Percentiles rank a stretch among this genome's conserved stretches.
phyloP scores from a whole-genome alignment of 495 filamentous ascomycete genomes.

The Annulohypoxylon moriforme region DNA sequence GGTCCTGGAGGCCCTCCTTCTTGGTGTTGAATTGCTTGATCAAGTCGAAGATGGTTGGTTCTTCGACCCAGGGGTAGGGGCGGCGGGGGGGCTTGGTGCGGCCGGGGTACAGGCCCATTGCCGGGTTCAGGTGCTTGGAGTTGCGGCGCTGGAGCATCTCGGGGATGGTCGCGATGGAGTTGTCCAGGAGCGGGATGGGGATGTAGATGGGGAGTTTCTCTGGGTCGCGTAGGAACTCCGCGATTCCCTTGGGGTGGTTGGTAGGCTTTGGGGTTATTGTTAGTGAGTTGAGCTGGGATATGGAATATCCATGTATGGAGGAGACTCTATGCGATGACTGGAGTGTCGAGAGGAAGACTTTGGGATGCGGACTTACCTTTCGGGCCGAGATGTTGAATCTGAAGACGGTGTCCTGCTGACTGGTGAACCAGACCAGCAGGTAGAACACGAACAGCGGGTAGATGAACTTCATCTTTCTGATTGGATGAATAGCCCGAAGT shows the following conservation, averaged over 20 bases:
- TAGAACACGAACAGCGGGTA: no score
- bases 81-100: background rate
- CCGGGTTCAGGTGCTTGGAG: background rate
- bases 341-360: no score
- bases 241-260: background rate
- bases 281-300: no score
- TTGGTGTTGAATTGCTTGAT: background rate
- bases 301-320: no score
- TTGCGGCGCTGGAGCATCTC: background rate
- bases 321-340: no score
- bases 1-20: background rate
- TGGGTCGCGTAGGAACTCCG: background rate
- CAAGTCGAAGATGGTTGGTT: background rate
- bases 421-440: no score
- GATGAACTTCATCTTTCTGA: no score
- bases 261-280: no score
- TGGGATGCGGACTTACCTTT: no score
- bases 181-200: background rate
- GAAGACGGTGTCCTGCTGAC: no score
- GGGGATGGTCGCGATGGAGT: background rate
- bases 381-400: no score
- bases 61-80: background rate
- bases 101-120: background rate
- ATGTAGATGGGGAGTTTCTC: background rate
- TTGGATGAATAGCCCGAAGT: no score